Evolutionary conservation across 768 basidiomycete genomes (phyloP).

Genomic region (Trametes cubensis): DNA sequence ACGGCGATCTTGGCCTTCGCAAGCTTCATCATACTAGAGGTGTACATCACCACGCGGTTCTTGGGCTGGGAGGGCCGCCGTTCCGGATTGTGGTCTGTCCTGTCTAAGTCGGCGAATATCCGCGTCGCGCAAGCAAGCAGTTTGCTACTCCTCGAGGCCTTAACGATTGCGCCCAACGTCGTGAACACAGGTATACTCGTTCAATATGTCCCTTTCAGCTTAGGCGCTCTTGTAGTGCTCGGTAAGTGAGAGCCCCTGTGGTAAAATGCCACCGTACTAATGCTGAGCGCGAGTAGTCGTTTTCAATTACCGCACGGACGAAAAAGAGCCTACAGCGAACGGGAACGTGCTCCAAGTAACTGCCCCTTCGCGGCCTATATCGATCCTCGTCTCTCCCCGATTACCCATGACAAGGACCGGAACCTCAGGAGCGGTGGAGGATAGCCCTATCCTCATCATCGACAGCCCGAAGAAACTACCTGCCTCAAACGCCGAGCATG

Average conservation of each 20-base stretch:
- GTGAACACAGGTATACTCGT: slow-evolving; percentile 40
- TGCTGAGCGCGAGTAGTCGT: slow-evolving; percentile 6
- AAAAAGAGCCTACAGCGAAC: not conserved
- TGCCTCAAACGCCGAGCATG: no score
- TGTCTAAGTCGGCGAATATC: slow-evolving; percentile 33
- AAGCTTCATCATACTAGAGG: slow-evolving; percentile 41
- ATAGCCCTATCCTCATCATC: slow-evolving; percentile 1
- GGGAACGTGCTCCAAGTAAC: no score
- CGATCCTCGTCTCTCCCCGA: no score
- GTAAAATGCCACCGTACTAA: not conserved
- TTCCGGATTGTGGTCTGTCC: slow-evolving; percentile 23
- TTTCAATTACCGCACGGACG: slow-evolving; percentile 20
- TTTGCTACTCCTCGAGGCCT: slow-evolving; percentile 46
- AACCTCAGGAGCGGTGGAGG: not conserved
- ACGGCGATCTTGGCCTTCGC: slow-evolving; percentile 41
- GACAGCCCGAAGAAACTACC: not conserved
- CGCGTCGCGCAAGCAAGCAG: slow-evolving; percentile 40
- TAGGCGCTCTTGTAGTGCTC: slow-evolving; percentile 46
- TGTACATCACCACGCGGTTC: slow-evolving; percentile 42
- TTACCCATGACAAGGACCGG: no score
- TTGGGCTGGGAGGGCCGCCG: slow-evolving; percentile 31
- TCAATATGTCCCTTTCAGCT: slow-evolving; percentile 45
- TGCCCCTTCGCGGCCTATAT: no score
- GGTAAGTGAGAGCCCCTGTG: slow-evolving; percentile 33
- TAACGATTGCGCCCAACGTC: slow-evolving; percentile 43